Conservation (phyloP, 1,284 basidiomycete genomes). For the Ceratobasidium sp. region DNA sequence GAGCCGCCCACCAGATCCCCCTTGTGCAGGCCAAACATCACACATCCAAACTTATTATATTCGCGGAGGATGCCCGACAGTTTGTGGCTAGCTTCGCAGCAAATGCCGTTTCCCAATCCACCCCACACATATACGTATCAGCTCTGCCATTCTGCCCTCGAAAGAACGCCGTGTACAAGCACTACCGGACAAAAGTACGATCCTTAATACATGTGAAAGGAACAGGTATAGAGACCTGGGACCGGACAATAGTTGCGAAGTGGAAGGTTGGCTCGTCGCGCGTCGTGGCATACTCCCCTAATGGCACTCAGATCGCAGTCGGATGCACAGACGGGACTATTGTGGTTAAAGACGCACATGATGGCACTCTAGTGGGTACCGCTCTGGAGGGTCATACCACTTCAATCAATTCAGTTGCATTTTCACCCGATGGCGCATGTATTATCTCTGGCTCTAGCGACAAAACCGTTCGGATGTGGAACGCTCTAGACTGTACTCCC, state of each 20-base stretch:
- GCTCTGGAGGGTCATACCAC: neutral
- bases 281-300: neutral
- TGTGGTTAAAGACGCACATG: neutral
- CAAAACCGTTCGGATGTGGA: neutral
- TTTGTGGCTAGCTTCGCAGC: neutral
- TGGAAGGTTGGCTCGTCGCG: neutral
- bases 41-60: neutral
- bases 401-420: neutral
- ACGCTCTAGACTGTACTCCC: neutral
- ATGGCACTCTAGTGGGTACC: neutral
- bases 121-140: slow-evolving; percentile 4
- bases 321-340: neutral
- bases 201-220: neutral
- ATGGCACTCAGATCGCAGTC: neutral
- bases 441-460: slow-evolving; percentile 4
- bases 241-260: neutral
- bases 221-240: neutral
- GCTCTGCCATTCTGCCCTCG: neutral
- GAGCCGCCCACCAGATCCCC: no score
- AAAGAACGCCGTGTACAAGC: neutral
- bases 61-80: neutral
- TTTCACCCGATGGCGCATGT: slow-evolving; percentile 5
- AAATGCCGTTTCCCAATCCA: neutral
- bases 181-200: neutral
- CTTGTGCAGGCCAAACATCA: neutral